phyloP scores from a whole-genome alignment of 1,139 yeast genomes.

The Yamadazyma siamensis region DNA sequence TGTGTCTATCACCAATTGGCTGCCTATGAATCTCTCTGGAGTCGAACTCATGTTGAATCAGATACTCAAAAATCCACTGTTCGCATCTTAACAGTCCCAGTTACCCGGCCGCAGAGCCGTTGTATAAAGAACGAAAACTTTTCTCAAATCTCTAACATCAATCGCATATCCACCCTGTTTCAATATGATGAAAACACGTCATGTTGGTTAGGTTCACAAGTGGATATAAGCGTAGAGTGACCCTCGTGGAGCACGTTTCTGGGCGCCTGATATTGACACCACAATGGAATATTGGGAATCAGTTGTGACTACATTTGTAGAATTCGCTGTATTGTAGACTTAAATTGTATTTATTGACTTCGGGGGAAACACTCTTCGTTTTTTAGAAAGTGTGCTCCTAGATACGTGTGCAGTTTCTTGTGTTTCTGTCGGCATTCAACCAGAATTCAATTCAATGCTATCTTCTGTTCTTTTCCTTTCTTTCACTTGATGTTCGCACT shows the following conservation, averaged over 20 bases:
- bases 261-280: conserved; percentile 56
- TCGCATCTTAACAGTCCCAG: background rate
- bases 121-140: conserved; percentile 7
- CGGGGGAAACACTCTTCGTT: too few relatives aligned
- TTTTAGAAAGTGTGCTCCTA: too few relatives aligned
- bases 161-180: conserved; percentile 44
- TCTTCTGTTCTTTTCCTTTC: too few relatives aligned
- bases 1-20: conserved; percentile 25
- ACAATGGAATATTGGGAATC: conserved; percentile 52
- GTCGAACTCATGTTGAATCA: conserved; percentile 3
- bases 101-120: conserved; percentile 6
- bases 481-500: too few relatives aligned
- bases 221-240: conserved; percentile 42
- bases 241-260: conserved; percentile 50
- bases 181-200: conserved; percentile 3
- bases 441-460: too few relatives aligned
- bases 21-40: conserved; percentile 33
- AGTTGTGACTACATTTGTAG: conserved; percentile 45
- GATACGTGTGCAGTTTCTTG: too few relatives aligned
- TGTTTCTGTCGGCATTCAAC: too few relatives aligned
- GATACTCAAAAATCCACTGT: background rate
- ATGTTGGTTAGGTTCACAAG: conserved; percentile 21
- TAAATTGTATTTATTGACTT: too few relatives aligned
- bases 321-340: background rate
- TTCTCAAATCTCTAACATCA: conserved; percentile 32